These are phyloP conservation scores for Colletotrichum godetiae DNA, from an alignment of 2,329 filamentous ascomycete species.

Conservation along the genomic window DNA sequence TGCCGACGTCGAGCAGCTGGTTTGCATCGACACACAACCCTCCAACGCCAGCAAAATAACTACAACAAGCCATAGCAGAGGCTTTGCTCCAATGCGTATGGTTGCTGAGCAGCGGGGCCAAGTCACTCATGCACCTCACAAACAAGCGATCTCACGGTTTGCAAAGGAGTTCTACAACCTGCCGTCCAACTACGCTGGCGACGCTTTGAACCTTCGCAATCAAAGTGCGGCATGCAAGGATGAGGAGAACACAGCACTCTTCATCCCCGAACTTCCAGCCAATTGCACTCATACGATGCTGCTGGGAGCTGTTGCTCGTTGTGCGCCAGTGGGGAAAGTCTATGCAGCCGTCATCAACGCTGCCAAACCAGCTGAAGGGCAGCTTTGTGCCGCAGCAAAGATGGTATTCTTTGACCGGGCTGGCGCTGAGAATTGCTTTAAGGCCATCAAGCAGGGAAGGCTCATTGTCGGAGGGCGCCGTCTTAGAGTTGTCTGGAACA, in stretches of 20 bases:
- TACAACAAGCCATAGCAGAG: neutral
- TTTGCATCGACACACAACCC: neutral
- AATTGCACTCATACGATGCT: neutral
- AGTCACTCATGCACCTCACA: neutral
- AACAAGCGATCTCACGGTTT: neutral
- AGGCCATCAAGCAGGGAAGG: neutral
- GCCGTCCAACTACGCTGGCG: neutral
- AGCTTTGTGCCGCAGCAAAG: constrained; percentile 2
- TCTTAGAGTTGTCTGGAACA: constrained; percentile 6
- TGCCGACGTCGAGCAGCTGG: neutral
- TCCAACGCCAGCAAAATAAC: neutral
- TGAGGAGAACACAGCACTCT: neutral
- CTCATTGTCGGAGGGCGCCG: neutral
- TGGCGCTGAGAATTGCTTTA: constrained; percentile 4
- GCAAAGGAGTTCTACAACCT: neutral
- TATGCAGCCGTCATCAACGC: constrained; percentile 2
- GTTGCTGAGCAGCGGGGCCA: neutral
- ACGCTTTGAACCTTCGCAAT: neutral
- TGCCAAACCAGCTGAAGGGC: neutral
- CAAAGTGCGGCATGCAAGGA: neutral
- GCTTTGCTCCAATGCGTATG: neutral
- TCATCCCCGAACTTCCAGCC: neutral
- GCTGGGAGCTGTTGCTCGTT: neutral
- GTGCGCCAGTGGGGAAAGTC: constrained; percentile 2
- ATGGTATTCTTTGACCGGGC: constrained; percentile 11